Evolutionary conservation across 164 flowering plant genomes (phyloP).

Genomic region (Aristolochia californica): DNA sequence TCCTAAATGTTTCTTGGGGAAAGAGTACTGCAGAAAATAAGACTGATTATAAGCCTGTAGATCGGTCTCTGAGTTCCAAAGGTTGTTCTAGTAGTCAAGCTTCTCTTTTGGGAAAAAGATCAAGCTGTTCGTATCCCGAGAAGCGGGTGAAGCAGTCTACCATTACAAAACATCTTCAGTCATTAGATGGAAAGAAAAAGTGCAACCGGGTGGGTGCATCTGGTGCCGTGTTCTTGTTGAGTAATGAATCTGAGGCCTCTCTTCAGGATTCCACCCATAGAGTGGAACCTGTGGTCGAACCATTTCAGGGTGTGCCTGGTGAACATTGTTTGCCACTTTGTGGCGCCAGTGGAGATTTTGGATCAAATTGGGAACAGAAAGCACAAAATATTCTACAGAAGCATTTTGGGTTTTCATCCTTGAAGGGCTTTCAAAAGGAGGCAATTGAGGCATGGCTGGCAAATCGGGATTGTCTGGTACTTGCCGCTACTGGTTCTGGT

Average conservation of each 20-base stretch:
- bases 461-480: constrained; percentile 73
- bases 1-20: constrained; percentile 26
- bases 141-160: constrained; percentile 38
- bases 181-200: constrained; percentile 17
- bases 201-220: too few species aligned
- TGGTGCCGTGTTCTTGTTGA: too few species aligned
- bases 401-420: constrained; percentile 61
- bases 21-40: not conserved
- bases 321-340: constrained; percentile 1
- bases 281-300: not conserved
- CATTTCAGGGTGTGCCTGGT: not conserved
- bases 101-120: constrained; percentile 14
- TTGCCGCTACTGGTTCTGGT: constrained; percentile 98
- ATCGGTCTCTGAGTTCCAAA: too few species aligned
- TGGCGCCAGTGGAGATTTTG: constrained; percentile 20
- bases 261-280: constrained; percentile 11
- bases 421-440: constrained; percentile 80
- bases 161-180: constrained; percentile 36
- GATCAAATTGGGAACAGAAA: constrained; percentile 52
- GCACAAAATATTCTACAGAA: constrained; percentile 33
- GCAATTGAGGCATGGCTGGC: constrained; percentile 65
- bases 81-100: not conserved
- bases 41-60: too few species aligned
- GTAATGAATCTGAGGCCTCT: constrained; percentile 7
- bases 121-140: constrained; percentile 8